Conservation (phyloP, 768 basidiomycete genomes). For the Boletellus ananiceps region DNA sequence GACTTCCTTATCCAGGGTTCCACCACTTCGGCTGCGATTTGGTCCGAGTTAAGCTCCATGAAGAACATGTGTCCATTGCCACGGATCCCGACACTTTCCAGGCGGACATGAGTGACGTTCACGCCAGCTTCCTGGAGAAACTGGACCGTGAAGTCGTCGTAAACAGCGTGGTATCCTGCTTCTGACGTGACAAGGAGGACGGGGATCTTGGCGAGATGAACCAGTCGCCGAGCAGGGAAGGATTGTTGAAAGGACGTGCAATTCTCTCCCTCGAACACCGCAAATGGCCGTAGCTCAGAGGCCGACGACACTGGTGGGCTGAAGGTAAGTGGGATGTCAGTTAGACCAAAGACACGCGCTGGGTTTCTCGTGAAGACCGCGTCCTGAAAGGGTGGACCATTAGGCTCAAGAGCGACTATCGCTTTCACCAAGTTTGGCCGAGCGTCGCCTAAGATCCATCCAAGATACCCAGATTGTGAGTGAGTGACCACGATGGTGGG, state of each 20-base stretch:
- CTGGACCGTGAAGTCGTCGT: constrained; percentile 42
- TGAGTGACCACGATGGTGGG: constrained; percentile 47
- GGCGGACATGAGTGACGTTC: constrained; percentile 36
- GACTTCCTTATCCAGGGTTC: constrained; percentile 35
- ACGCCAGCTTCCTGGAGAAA: constrained; percentile 45
- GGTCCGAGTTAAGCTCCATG: constrained; percentile 46
- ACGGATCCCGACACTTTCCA: constrained; percentile 42
- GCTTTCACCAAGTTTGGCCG: constrained; percentile 42
- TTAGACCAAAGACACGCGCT: constrained; percentile 45
- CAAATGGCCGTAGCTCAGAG: constrained; percentile 31
- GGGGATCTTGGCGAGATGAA: constrained; percentile 41
- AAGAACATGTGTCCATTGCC: constrained; percentile 58
- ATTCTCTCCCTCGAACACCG: constrained; percentile 24
- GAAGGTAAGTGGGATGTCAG: constrained; percentile 44
- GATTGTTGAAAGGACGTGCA: constrained; percentile 43
- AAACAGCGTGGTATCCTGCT: constrained; percentile 46
- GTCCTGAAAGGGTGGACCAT: constrained; percentile 45
- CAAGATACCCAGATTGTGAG: constrained; percentile 46
- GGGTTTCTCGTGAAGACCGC: constrained; percentile 34
- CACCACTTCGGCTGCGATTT: constrained; percentile 40
- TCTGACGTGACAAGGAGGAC: constrained; percentile 48
- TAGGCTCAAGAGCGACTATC: constrained; percentile 48
- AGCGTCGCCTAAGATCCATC: constrained; percentile 47
- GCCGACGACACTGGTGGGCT: constrained; percentile 39
- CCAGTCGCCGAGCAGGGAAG: constrained; percentile 38